These are phyloP conservation scores for Nitzschia sp. DNA, from an alignment of 108 stramenopile species.

Conservation along the genomic window DNA sequence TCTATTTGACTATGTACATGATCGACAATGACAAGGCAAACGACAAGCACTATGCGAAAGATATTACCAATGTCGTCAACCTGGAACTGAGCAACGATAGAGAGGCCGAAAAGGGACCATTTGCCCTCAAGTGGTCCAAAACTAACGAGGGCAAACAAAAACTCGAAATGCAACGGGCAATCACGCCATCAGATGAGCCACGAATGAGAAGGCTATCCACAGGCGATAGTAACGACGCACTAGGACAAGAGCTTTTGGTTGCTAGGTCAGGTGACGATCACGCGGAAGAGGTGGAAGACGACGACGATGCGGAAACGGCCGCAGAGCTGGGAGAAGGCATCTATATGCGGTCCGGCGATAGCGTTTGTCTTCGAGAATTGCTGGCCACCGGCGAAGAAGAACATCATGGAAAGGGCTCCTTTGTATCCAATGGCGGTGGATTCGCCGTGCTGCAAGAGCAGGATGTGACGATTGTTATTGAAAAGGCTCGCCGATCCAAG, in stretches of 20 bases:
- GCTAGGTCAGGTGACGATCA: background rate
- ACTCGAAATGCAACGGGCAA: background rate
- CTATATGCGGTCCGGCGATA: conserved; percentile 64
- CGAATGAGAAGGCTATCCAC: background rate
- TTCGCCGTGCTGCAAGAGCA: conserved; percentile 74
- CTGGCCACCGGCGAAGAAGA: conserved; percentile 21
- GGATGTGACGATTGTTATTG: conserved; percentile 50
- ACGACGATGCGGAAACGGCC: conserved; percentile 45
- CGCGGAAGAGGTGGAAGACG: conserved; percentile 30
- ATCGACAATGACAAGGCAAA: conserved; percentile 37
- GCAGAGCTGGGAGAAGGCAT: conserved; percentile 60
- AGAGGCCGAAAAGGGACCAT: conserved; percentile 14
- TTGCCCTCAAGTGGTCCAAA: conserved; percentile 28
- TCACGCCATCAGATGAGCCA: background rate
- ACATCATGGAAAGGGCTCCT: conserved; percentile 11
- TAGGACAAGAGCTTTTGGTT: background rate
- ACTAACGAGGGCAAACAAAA: conserved; percentile 2
- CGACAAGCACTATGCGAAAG: conserved; percentile 35
- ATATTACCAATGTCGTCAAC: conserved; percentile 38
- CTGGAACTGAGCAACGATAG: conserved; percentile 47
- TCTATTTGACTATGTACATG: conserved; percentile 75
- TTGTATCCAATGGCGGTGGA: conserved; percentile 70
- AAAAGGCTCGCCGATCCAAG: conserved; percentile 46
- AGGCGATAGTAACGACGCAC: background rate
- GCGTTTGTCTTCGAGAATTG: conserved; percentile 53